Evolutionary conservation across 108 stramenopile species (phyloP), one percentile per base, ranked within the genome.

Genomic region (Thalassiosira profunda): DNA sequence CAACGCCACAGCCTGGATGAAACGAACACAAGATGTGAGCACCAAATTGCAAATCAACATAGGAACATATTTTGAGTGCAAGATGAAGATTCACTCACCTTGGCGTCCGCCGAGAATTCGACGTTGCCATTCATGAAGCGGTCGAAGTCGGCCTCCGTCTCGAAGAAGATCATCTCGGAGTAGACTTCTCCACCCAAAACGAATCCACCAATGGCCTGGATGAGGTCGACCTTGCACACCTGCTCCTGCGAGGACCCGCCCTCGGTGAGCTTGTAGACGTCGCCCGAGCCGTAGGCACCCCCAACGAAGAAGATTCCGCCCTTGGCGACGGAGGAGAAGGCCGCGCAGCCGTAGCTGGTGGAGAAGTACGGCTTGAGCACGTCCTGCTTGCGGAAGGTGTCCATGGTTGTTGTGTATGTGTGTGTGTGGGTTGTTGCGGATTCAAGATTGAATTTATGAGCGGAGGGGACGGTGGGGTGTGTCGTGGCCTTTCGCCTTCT

Each of bases 151-250:
- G n/a, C 2, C 60, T 76, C 70, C 8, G 49, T 71, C 51, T 81
- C 70, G 59, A 81, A 81, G 23, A 81, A 81, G 30, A 81, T 72
- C 15, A 81, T 81, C 58, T 76, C 63, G 17, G 41, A 37, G 38
- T 70, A 78, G 25, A 82, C 54, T 42, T 82, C 76, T 29, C 81
- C 81, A 26, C 81, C 81, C 36, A 82, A 67, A 20, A 77, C 76
- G 4, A 52, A 70, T 20, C 81, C 81, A 42, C 61, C 15, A 17
- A 51, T 63, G 5, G 58, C 28, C 37, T 82, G 81, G 14, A 68
- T 47, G 53, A 82, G 49, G 24, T 43, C 76, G 0, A 72, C 66
- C 1, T 28, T 49, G 34, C 81, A 72, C 38, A 70, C 72, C 20
- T 46, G 20, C 14, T 63, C 49, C 17, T 66, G 51, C 14, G 15